phyloP scores from a whole-genome alignment of 495 filamentous ascomycete species.

The Beverwykella pulmonaria region DNA sequence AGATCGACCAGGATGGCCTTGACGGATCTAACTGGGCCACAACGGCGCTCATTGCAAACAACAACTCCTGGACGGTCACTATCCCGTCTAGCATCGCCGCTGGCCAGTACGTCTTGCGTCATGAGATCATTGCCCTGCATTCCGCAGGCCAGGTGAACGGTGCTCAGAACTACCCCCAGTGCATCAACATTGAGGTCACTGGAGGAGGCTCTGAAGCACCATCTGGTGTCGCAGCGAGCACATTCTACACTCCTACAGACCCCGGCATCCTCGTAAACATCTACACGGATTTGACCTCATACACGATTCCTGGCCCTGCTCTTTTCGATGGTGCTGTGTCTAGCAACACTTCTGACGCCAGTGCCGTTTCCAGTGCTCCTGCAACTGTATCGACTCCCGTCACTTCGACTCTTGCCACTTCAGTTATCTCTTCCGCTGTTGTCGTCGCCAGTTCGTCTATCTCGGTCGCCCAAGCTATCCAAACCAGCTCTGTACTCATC shows the following conservation, averaged over 20 bases:
- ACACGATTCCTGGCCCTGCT: constrained; percentile 43
- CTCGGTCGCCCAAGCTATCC: background rate
- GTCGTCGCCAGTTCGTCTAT: background rate
- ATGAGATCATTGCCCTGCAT: constrained; percentile 39
- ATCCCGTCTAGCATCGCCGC: constrained; percentile 29
- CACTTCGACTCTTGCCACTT: constrained; percentile 3
- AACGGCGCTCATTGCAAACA: constrained; percentile 36
- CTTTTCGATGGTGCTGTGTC: constrained; percentile 26
- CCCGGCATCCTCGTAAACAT: constrained; percentile 34
- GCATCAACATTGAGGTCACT: constrained; percentile 35
- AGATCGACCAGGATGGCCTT: constrained; percentile 47
- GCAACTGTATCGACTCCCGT: constrained; percentile 1
- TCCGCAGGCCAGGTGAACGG: constrained; percentile 26
- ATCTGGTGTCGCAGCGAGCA: constrained; percentile 15
- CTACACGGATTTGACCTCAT: constrained; percentile 29
- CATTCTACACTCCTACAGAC: constrained; percentile 28
- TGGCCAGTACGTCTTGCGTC: constrained; percentile 37
- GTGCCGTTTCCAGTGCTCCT: background rate
- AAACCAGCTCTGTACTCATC: background rate
- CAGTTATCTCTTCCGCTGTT: constrained; percentile 1
- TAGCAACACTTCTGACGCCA: background rate
- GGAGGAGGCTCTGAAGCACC: constrained; percentile 23
- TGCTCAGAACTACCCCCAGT: constrained; percentile 36
- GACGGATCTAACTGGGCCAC: constrained; percentile 24
- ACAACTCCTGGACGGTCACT: constrained; percentile 32